A percentile compares a stretch with the other conserved stretches of the same genome.
Conservation (phyloP, 371 early-diverging fungal species). For the Coemansia linderi region DNA sequence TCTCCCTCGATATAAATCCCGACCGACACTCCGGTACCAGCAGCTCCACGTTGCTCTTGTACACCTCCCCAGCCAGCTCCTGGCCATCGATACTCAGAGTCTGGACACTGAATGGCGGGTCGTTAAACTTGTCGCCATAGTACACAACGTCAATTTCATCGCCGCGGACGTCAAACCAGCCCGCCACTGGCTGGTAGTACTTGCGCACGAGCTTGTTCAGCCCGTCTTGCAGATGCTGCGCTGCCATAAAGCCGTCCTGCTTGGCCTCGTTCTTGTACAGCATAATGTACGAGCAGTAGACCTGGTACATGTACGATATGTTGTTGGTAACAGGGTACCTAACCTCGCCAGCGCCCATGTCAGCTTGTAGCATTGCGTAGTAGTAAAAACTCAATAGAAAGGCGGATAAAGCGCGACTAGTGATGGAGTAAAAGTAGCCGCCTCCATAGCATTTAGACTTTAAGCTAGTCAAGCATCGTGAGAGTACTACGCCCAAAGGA, state of each 20-base stretch:
- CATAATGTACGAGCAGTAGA: constrained; percentile 48
- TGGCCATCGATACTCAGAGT: constrained; percentile 18
- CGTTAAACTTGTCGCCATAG: constrained; percentile 27
- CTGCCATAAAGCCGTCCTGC: constrained; percentile 16
- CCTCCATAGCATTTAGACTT: neutral
- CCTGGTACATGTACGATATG: constrained; percentile 44
- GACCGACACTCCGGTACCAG: constrained; percentile 28
- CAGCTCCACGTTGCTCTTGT: constrained; percentile 29
- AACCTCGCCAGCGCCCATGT: constrained; percentile 9
- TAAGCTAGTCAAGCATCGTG: neutral
- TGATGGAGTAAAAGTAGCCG: neutral
- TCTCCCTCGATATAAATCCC: constrained; percentile 9
- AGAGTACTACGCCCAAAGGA: neutral
- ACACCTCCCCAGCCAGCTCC: constrained; percentile 13
- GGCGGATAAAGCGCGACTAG: neutral
- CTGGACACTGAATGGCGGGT: constrained; percentile 38
- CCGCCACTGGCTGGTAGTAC: constrained; percentile 37
- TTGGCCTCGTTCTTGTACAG: constrained; percentile 23
- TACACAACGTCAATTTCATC: constrained; percentile 35
- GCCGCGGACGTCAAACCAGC: constrained; percentile 28
- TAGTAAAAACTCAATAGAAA: neutral
- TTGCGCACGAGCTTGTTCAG: constrained; percentile 29
- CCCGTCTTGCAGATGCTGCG: constrained; percentile 14
- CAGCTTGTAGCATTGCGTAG: neutral
- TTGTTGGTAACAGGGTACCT: constrained; percentile 37